phyloP scores from a whole-genome alignment of 352 stramenopile species.

The Phytopythium sindhum region DNA sequence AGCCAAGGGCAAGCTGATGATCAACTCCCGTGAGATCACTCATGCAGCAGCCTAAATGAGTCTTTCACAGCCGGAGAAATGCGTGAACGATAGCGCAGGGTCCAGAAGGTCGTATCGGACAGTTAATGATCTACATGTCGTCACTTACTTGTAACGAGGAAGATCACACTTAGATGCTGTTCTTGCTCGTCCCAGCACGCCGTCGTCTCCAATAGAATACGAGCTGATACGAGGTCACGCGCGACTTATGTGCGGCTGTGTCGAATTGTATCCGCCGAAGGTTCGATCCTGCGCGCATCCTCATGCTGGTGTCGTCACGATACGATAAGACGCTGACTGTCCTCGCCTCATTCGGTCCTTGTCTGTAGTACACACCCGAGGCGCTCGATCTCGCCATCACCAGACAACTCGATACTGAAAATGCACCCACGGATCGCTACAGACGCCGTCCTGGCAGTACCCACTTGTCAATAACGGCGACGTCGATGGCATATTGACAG shows the following conservation, averaged over 20 bases:
- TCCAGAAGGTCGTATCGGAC: neutral
- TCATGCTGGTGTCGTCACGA: neutral
- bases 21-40: conserved; percentile 20
- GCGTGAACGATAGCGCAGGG: neutral
- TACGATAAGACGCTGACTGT: too few relatives aligned
- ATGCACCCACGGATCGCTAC: too few relatives aligned
- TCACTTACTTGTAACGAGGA: neutral
- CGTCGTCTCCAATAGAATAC: neutral
- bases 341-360: too few relatives aligned
- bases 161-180: too few relatives aligned
- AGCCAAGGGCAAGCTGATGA: conserved; percentile 33
- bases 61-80: neutral
- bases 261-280: too few relatives aligned
- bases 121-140: neutral
- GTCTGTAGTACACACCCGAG: too few relatives aligned
- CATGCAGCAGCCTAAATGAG: neutral
- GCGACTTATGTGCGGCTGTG: too few relatives aligned
- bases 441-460: too few relatives aligned
- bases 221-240: neutral
- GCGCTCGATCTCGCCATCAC: too few relatives aligned
- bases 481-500: too few relatives aligned
- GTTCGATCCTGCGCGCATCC: neutral
- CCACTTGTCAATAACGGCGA: too few relatives aligned
- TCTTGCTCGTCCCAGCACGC: neutral
- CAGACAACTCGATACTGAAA: too few relatives aligned